phyloP scores from a whole-genome alignment of 1,284 basidiomycete genomes.

The Coriolopsis trogii region DNA sequence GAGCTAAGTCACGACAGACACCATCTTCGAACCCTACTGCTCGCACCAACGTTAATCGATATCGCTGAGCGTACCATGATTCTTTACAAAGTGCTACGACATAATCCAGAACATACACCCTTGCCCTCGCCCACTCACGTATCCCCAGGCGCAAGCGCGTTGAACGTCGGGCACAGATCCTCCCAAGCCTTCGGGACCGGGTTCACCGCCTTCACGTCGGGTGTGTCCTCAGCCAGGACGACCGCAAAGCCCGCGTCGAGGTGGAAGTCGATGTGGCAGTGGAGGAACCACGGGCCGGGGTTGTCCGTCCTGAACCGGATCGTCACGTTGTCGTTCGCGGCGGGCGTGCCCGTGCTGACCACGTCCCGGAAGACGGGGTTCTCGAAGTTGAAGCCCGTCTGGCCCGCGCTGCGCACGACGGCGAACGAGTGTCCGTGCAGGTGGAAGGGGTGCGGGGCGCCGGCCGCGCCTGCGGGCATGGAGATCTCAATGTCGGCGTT shows the following conservation, averaged over 20 bases:
- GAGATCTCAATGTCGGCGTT: conserved; percentile 39
- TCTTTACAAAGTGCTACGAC: too few species aligned
- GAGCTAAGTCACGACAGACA: too few species aligned
- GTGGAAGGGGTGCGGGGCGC: conserved; percentile 43
- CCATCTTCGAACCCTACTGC: too few species aligned
- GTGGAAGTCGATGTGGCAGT: conserved; percentile 32
- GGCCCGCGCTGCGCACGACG: conserved; percentile 36
- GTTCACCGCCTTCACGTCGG: conserved; percentile 17
- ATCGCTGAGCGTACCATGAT: too few species aligned
- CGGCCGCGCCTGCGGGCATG: conserved; percentile 32
- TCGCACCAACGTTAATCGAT: too few species aligned
- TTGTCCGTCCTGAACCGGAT: conserved; percentile 30
- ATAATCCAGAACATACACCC: background rate
- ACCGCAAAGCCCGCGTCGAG: conserved; percentile 30
- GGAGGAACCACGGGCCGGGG: conserved; percentile 32
- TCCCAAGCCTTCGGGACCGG: conserved; percentile 26
- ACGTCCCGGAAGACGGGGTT: conserved; percentile 38
- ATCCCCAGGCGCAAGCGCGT: conserved; percentile 21
- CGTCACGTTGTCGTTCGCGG: conserved; percentile 34
- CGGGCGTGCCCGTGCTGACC: conserved; percentile 33
- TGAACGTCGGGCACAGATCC: conserved; percentile 27
- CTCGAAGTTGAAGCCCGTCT: conserved; percentile 33
- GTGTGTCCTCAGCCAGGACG: conserved; percentile 31
- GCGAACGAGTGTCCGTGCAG: conserved; percentile 40
- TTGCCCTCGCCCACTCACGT: background rate